Evolutionary conservation across 345 rosid genomes (phyloP).

Genomic region (Boechera divaricarpa): DNA sequence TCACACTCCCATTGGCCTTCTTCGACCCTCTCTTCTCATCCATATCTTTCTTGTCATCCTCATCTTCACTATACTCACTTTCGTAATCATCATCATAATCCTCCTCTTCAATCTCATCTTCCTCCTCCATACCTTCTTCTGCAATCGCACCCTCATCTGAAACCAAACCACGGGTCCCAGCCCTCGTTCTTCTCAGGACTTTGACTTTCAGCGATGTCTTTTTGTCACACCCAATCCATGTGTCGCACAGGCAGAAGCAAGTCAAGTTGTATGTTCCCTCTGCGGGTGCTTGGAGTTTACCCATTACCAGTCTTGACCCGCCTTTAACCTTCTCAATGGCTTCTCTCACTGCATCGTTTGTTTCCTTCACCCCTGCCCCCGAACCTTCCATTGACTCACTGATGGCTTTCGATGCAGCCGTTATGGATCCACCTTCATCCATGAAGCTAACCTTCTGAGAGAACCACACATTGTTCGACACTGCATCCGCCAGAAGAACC

Average conservation of each 20-base stretch:
- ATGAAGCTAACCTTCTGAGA: slow-evolving; percentile 91
- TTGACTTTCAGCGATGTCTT: slow-evolving; percentile 73
- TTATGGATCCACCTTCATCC: slow-evolving; percentile 84
- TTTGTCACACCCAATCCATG: slow-evolving; percentile 95
- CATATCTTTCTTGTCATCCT: slow-evolving; percentile 66
- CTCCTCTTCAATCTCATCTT: slow-evolving; percentile 89
- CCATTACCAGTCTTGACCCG: slow-evolving; percentile 90
- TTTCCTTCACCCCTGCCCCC: slow-evolving; percentile 82
- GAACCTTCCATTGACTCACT: slow-evolving; percentile 94
- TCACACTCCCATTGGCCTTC: slow-evolving; percentile 68
- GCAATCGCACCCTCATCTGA: slow-evolving; percentile 72
- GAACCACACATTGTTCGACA: slow-evolving; percentile 87
- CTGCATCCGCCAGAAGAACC: slow-evolving; percentile 83
- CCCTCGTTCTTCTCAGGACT: slow-evolving; percentile 82
- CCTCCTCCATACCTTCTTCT: slow-evolving; percentile 95
- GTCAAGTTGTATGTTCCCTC: slow-evolving; percentile 92
- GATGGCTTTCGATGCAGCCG: slow-evolving; percentile 87
- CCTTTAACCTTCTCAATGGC: slow-evolving; percentile 80
- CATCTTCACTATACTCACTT: slow-evolving; percentile 95
- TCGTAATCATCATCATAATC: slow-evolving; percentile 81
- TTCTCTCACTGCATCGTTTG: slow-evolving; percentile 62
- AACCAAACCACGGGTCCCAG: slow-evolving; percentile 70
- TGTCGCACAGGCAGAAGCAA: slow-evolving; percentile 86
- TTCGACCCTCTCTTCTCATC: slow-evolving; percentile 68
- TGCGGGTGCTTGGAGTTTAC: slow-evolving; percentile 81